Conservation (phyloP, 1,139 yeast species). For the Scheffersomyces quercinus region DNA sequence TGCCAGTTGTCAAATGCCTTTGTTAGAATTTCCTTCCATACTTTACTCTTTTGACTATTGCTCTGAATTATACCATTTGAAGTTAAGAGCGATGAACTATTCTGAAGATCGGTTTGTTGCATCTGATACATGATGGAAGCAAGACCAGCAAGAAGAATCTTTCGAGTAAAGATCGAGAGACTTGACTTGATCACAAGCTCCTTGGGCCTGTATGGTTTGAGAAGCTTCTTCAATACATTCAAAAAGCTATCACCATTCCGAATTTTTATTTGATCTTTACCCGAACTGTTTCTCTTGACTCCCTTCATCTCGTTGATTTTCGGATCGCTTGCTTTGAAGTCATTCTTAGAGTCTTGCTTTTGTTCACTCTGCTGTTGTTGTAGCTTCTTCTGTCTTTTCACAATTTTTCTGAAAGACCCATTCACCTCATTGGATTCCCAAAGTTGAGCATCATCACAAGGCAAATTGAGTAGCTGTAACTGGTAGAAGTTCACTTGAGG, state of each 20-base stretch:
- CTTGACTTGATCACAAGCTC: slow-evolving; percentile 13
- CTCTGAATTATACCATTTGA: slow-evolving; percentile 18
- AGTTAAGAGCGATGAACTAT: slow-evolving; percentile 44
- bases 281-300: not conserved
- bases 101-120: slow-evolving; percentile 71
- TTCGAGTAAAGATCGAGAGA: slow-evolving; percentile 53
- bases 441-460: slow-evolving; percentile 69
- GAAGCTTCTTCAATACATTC: slow-evolving; percentile 33
- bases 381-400: slow-evolving; percentile 38
- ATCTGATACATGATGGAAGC: slow-evolving; percentile 69
- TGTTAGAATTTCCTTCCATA: slow-evolving; percentile 22
- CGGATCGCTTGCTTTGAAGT: not conserved
- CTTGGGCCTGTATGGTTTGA: slow-evolving; percentile 21
- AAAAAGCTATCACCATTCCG: slow-evolving; percentile 35
- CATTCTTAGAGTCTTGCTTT: slow-evolving; percentile 1
- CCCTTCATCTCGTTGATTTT: not conserved
- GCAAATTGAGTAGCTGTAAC: slow-evolving; percentile 65
- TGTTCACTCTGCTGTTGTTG: slow-evolving; percentile 14
- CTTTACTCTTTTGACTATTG: slow-evolving; percentile 12
- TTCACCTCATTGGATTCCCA: slow-evolving; percentile 60
- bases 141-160: slow-evolving; percentile 68
- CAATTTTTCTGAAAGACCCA: slow-evolving; percentile 42
- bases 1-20: slow-evolving; percentile 24
- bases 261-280: slow-evolving; percentile 11
- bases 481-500: slow-evolving; percentile 70